Percentiles rank a stretch among this genome's conserved stretches.
phyloP scores from a whole-genome alignment of 345 rosid species.

The Citropsis articulata region DNA sequence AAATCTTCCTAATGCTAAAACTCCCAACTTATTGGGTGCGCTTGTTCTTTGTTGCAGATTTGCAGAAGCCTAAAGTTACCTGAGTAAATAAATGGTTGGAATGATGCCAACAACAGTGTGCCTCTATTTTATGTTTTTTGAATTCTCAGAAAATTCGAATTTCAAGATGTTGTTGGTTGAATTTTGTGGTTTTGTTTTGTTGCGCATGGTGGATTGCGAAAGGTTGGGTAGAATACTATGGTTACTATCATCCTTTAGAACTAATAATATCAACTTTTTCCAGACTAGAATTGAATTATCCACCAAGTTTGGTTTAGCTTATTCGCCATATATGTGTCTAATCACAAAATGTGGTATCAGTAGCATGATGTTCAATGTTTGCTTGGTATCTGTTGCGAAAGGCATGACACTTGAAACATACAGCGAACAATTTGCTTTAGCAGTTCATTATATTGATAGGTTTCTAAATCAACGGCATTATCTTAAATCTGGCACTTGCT shows the following conservation, averaged over 20 bases:
- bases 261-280: neutral
- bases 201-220: neutral
- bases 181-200: conserved; percentile 1
- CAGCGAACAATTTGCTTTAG: too few species aligned
- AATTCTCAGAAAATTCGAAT: neutral
- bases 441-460: too few species aligned
- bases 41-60: conserved; percentile 34
- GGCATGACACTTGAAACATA: too few species aligned
- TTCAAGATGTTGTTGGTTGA: conserved; percentile 9
- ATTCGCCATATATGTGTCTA: too few species aligned
- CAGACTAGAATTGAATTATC: neutral
- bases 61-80: conserved; percentile 45
- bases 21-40: neutral
- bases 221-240: neutral
- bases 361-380: too few species aligned
- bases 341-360: too few species aligned
- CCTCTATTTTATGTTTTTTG: neutral
- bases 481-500: too few species aligned
- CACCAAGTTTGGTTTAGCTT: neutral
- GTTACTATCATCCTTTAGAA: neutral
- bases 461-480: too few species aligned
- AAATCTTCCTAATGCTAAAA: too few species aligned
- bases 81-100: neutral
- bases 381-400: too few species aligned
- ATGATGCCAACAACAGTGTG: conserved; percentile 1